These are phyloP conservation scores for Rhizopogon roseolus DNA, from an alignment of 768 basidiomycete genomes.

Conservation along the genomic window DNA sequence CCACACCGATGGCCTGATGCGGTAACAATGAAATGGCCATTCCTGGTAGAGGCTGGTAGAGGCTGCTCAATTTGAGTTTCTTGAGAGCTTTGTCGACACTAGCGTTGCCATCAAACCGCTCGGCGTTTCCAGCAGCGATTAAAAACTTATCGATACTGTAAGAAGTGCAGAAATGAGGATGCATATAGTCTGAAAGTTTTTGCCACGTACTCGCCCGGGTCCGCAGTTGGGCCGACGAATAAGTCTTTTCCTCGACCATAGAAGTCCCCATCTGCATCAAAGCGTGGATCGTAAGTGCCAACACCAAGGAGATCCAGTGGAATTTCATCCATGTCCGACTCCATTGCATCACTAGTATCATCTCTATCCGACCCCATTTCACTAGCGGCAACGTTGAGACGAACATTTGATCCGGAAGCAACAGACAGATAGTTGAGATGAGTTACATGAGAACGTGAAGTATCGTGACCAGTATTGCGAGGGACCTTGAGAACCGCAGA, in stretches of 20 bases:
- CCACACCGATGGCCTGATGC: conserved; percentile 55
- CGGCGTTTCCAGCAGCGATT: conserved; percentile 49
- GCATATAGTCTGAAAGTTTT: neutral
- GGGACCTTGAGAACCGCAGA: neutral
- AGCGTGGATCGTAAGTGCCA: conserved; percentile 18
- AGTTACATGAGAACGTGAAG: neutral
- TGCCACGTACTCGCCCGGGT: conserved; percentile 43
- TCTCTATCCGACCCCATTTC: neutral
- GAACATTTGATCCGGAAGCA: conserved; percentile 17
- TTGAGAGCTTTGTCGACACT: conserved; percentile 53
- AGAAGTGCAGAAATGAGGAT: neutral
- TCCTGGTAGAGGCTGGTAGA: conserved; percentile 47
- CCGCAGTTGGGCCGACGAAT: conserved; percentile 41
- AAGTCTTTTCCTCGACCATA: conserved; percentile 41
- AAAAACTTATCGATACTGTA: conserved; percentile 48
- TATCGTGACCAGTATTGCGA: neutral
- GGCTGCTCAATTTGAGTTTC: conserved; percentile 44
- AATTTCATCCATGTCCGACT: neutral
- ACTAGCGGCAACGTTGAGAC: neutral
- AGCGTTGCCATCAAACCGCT: conserved; percentile 54
- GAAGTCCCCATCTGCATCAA: conserved; percentile 42
- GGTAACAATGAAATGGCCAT: conserved; percentile 63
- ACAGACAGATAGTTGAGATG: neutral
- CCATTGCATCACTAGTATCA: no score
- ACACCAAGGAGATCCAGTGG: no score